Base-by-base conservation (phyloP, 345 rosid genomes). In the Moringa oleifera region DNA sequence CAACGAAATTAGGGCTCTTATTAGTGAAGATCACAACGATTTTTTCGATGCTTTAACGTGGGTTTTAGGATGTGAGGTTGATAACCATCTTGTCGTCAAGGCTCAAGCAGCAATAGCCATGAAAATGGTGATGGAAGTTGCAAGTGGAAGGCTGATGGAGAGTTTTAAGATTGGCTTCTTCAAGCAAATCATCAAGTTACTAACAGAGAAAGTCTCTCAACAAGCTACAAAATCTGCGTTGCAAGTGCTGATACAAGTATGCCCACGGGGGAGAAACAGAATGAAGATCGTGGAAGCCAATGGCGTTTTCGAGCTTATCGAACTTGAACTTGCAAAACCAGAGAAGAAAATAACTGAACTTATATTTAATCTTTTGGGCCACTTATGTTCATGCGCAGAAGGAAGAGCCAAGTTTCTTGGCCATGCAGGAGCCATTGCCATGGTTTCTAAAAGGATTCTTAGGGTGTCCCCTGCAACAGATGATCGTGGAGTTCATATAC, bases 331-430 rank as follows among this genome's bases (percentile, higher is more conserved):
- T 31, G 61, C 72, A 62, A 41, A 41, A 1, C 47, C 47, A 1
- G 47, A 41, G 12, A 41, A 41, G 47, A 41, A 41, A 67, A 87
- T 74, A 5, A 85, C 96, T 0, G 89, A 92, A 69, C 74, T 82
- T 8, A 71, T 71, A 37, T 55, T 87, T 8, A 83, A 87, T 8
- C 62, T 81, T 15, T 25, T 92, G 55, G 70, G 67, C 59, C 76
- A 79, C 36, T 53, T 92, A 20, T 92, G 98, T 67, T 85, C 79
- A 19, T 75, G 83, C 17, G 91, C 95, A 0, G 79, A 85, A 0
- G 96, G 96, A 58, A 79, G 96, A 57, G 89, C 84, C 0, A 62
- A 81, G 78, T 77, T 82, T 31, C 63, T 87, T 36, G 71, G 68
- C 2, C 96, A 92, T 50, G 68, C 69, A 28, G 80, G 75, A 0